Percentiles rank a stretch among this genome's conserved stretches.
These are phyloP conservation scores for Ascochyta viciae-villosae DNA, from an alignment of 2,329 filamentous ascomycete genomes.

Conservation along the genomic window DNA sequence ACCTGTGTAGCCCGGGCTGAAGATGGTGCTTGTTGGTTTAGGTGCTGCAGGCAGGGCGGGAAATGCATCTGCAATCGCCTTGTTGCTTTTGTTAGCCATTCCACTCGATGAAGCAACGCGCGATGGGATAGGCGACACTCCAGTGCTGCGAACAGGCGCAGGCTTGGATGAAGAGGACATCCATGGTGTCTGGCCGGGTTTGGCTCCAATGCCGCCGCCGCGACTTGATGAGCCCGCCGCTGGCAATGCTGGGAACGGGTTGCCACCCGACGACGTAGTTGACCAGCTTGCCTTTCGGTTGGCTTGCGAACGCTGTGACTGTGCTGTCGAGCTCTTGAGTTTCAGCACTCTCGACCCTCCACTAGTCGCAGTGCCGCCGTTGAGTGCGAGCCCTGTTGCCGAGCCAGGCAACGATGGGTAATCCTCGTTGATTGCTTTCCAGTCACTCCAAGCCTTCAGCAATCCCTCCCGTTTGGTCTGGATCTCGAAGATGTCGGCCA, in stretches of 20 bases:
- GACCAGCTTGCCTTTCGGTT: constrained; percentile 66
- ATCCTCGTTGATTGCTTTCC: constrained; percentile 94
- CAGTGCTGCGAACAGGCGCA: constrained; percentile 8
- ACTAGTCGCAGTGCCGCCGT: constrained; percentile 54
- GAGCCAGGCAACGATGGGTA: constrained; percentile 85
- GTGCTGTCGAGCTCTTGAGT: constrained; percentile 72
- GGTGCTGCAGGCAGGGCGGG: constrained; percentile 81
- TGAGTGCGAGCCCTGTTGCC: constrained; percentile 53
- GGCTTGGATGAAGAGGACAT: constrained; percentile 43
- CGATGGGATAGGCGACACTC: constrained; percentile 48
- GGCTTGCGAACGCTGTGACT: constrained; percentile 68
- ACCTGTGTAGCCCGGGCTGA: constrained; percentile 58
- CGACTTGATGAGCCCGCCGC: constrained; percentile 28
- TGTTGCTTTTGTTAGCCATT: constrained; percentile 33
- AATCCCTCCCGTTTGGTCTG: constrained; percentile 74
- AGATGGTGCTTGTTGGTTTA: constrained; percentile 67
- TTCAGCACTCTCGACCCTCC: constrained; percentile 70
- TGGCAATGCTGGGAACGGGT: constrained; percentile 43
- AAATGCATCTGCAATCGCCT: constrained; percentile 67
- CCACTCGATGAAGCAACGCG: constrained; percentile 38
- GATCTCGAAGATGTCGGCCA: constrained; percentile 92
- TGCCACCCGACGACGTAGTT: constrained; percentile 48
- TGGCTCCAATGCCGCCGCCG: constrained; percentile 41
- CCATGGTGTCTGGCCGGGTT: constrained; percentile 47
- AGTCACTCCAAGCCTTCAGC: constrained; percentile 89